Conservation (phyloP, 2,329 filamentous ascomycete species). For the Didymella glomerata region DNA sequence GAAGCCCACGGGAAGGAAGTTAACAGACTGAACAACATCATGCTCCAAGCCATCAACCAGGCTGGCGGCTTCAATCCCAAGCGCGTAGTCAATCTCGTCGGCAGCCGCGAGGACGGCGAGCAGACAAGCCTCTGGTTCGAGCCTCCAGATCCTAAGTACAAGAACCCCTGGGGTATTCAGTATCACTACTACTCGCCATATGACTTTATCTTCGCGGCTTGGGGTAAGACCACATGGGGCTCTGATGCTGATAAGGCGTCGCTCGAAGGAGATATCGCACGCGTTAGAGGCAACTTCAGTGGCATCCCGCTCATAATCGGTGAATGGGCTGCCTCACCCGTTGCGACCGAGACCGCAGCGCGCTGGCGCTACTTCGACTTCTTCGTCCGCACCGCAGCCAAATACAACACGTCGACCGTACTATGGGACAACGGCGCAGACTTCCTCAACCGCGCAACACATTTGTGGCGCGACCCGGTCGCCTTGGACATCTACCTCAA, state of each 20-base stretch:
- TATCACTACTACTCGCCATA: constrained; percentile 69
- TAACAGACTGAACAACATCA: constrained; percentile 66
- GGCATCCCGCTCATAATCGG: constrained; percentile 65
- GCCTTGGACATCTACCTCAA: constrained; percentile 59
- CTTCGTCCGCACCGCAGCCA: constrained; percentile 59
- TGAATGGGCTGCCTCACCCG: constrained; percentile 63
- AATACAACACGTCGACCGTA: constrained; percentile 61
- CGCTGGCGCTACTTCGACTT: constrained; percentile 67
- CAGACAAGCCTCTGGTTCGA: constrained; percentile 66
- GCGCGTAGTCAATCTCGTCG: constrained; percentile 65
- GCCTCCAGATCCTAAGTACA: constrained; percentile 55
- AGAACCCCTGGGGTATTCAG: constrained; percentile 67
- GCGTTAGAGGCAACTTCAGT: constrained; percentile 64
- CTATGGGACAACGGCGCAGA: constrained; percentile 69
- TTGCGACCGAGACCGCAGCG: constrained; percentile 62
- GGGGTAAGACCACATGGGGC: constrained; percentile 69
- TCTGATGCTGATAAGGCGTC: constrained; percentile 62
- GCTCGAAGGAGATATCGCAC: constrained; percentile 60
- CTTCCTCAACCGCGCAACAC: constrained; percentile 60
- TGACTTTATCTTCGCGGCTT: constrained; percentile 55
- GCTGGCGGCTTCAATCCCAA: constrained; percentile 65
- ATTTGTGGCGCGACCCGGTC: constrained; percentile 61
- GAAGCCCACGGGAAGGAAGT: constrained; percentile 60
- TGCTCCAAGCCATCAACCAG: constrained; percentile 62
- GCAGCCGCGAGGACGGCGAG: constrained; percentile 59